Percentiles rank a stretch among this genome's conserved stretches.
Conservation (phyloP, 331 rosid species). For the Malus hybrid region DNA sequence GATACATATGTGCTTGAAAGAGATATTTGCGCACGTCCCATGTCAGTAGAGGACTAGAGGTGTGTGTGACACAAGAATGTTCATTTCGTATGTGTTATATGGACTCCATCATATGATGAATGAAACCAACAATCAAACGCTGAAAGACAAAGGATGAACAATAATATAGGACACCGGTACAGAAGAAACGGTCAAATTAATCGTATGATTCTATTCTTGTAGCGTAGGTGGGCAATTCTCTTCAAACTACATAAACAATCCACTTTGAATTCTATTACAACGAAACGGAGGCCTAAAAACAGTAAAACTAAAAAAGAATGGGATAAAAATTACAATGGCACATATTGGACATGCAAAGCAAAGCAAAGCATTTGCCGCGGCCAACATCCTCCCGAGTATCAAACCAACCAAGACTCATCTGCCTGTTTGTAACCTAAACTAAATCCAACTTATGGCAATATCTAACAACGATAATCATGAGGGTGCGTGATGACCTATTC, state of each 20-base stretch:
- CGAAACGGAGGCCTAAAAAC: not conserved
- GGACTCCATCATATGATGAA: not conserved
- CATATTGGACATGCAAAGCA: slow-evolving; percentile 16
- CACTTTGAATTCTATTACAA: slow-evolving; percentile 15
- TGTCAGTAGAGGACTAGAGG: too few species aligned
- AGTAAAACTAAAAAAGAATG: slow-evolving; percentile 11
- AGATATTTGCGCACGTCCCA: too few species aligned
- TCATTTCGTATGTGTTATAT: too few species aligned
- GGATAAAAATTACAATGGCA: slow-evolving; percentile 9
- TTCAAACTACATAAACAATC: slow-evolving; percentile 8
- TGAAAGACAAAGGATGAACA: not conserved
- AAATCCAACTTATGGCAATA: slow-evolving; percentile 20
- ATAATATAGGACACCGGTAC: not conserved
- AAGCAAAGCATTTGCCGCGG: slow-evolving; percentile 27
- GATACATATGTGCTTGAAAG: too few species aligned
- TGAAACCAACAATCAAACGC: not conserved
- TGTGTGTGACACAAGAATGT: too few species aligned
- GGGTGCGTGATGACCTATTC: slow-evolving; percentile 4
- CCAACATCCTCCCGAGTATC: slow-evolving; percentile 15
- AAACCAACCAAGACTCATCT: slow-evolving; percentile 17
- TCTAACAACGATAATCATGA: slow-evolving; percentile 14
- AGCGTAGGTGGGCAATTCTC: slow-evolving; percentile 12
- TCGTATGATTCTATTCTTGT: not conserved
- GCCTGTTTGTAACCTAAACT: slow-evolving; percentile 25
- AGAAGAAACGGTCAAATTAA: not conserved